A percentile compares a stretch with the other conserved stretches of the same genome.
These are phyloP conservation scores for Glycyrrhiza uralensis DNA, from an alignment of 306 rosid genomes.

Conservation along the genomic window DNA sequence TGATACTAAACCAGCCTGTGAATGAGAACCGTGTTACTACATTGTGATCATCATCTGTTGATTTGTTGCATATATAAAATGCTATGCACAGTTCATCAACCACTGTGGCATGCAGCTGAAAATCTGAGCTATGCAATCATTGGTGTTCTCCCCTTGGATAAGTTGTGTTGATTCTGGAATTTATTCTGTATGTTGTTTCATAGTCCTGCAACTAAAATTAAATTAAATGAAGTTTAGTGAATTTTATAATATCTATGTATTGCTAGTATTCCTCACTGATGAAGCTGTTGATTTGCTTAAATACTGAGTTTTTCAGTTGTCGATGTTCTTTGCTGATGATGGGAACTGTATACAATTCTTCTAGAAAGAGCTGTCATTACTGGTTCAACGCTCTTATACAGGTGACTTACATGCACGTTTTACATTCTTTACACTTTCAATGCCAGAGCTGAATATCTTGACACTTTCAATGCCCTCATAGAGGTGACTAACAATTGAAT, in stretches of 20 bases:
- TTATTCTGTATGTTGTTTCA: slow-evolving; percentile 19
- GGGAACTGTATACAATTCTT: neutral
- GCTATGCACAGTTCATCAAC: slow-evolving; percentile 4
- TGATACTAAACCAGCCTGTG: slow-evolving; percentile 84
- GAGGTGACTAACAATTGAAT: neutral
- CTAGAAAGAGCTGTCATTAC: neutral
- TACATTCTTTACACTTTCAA: no score
- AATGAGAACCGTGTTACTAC: slow-evolving; percentile 37
- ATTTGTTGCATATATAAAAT: neutral
- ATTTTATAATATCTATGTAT: slow-evolving; percentile 1
- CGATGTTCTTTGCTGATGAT: neutral
- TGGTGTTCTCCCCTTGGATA: neutral
- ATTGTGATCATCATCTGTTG: slow-evolving; percentile 12
- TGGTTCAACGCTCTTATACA: neutral
- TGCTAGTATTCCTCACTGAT: neutral
- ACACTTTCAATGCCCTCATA: neutral
- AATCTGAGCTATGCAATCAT: slow-evolving; percentile 17
- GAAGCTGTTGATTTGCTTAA: neutral
- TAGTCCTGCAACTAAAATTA: slow-evolving; percentile 1
- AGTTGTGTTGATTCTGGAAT: slow-evolving; percentile 21
- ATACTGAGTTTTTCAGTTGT: neutral
- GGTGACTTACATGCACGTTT: no score
- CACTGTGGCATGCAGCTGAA: slow-evolving; percentile 8
- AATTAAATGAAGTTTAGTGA: slow-evolving; percentile 10
- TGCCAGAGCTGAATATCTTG: neutral